Base-by-base conservation (phyloP, 2,329 filamentous ascomycete species). In the Bipolaris zeicola region DNA sequence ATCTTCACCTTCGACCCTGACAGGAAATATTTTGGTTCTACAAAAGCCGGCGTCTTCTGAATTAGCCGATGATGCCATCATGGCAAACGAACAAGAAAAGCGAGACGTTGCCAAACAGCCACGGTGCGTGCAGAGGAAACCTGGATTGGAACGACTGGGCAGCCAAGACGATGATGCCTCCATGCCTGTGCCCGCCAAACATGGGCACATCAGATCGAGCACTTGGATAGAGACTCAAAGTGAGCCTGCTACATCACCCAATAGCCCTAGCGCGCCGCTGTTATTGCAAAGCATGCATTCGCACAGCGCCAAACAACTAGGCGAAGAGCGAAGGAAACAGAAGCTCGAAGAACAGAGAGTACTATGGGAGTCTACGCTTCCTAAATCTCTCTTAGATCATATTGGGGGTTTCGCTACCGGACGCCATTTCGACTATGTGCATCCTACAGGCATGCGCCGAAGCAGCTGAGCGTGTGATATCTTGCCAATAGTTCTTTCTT, bases 311-410 rank as follows among this genome's bases (percentile, higher is more conserved):
- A 60, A 57, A 16, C 24, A 22, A 16, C n/a, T 16, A 26, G 34
- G 42, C 41, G 34, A 45, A n/a, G 54, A 57, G 33, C 46, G 33
- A 38, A 51, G 49, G 24, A 45, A 52, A 22, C 37, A 38, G 14
- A 48, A 57, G 13, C 42, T 64, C 7, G 55, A 58, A 16, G 43
- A 59, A 42, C 66, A 68, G 37, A 56, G 63, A 43, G 57, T 47
- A 14, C 34, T 64, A 14, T 71, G 64, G 64, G 60, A 68, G 46
- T 55, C 62, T 7, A 67, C 59, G 0, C 42, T 72, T 39, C 65
- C 69, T n/a, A 31, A 51, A 14, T 33, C 46, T 39, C 31, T 52
- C 11, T 33, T 52, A 16, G 44, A 54, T 34, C 58, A 55, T 14
- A 54, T 55, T 16, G 57, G 53, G 14, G 61, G 45, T 33, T 52